phyloP scores from a whole-genome alignment of 75 land plant genomes.

The Azolla pinnata region DNA sequence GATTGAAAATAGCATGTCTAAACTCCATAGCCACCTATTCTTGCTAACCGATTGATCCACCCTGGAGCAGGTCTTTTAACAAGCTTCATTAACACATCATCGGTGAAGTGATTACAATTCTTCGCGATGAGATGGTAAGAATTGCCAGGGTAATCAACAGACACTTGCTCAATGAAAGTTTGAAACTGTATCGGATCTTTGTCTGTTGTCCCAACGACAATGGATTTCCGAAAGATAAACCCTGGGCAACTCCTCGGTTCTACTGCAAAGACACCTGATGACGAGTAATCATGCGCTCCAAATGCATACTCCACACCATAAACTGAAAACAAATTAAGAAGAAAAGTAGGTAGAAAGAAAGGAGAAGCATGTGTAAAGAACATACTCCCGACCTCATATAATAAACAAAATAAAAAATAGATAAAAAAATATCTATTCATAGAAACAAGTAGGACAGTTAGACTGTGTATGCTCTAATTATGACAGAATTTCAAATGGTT shows the following conservation, averaged over 20 bases:
- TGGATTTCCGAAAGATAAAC: slow-evolving; percentile 61
- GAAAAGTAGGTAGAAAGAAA: too few relatives aligned
- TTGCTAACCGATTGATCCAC: slow-evolving; percentile 92
- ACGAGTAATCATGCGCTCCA: slow-evolving; percentile 86
- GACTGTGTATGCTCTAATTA: too few relatives aligned
- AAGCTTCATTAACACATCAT: slow-evolving; percentile 61
- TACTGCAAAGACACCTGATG: slow-evolving; percentile 89
- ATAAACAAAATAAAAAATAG: too few relatives aligned
- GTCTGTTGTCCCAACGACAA: slow-evolving; percentile 61
- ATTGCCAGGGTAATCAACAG: slow-evolving; percentile 68
- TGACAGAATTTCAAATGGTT: too few relatives aligned
- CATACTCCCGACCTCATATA: too few relatives aligned
- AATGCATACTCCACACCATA: slow-evolving; percentile 80
- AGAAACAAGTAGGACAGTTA: too few relatives aligned
- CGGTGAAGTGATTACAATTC: slow-evolving; percentile 92
- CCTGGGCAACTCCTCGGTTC: slow-evolving; percentile 90
- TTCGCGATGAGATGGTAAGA: slow-evolving; percentile 80
- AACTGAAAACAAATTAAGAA: too few relatives aligned
- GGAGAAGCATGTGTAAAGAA: too few relatives aligned
- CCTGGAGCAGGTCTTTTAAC: slow-evolving; percentile 62
- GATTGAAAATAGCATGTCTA: too few relatives aligned
- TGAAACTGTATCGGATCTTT: slow-evolving; percentile 55
- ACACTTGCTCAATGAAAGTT: slow-evolving; percentile 65
- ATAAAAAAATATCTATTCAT: too few relatives aligned
- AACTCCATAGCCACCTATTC: too few relatives aligned